Evolutionary conservation across 1,284 basidiomycete species (phyloP), one percentile per base, ranked within the genome.

Genomic region (Mrakiaceae sp.): DNA sequence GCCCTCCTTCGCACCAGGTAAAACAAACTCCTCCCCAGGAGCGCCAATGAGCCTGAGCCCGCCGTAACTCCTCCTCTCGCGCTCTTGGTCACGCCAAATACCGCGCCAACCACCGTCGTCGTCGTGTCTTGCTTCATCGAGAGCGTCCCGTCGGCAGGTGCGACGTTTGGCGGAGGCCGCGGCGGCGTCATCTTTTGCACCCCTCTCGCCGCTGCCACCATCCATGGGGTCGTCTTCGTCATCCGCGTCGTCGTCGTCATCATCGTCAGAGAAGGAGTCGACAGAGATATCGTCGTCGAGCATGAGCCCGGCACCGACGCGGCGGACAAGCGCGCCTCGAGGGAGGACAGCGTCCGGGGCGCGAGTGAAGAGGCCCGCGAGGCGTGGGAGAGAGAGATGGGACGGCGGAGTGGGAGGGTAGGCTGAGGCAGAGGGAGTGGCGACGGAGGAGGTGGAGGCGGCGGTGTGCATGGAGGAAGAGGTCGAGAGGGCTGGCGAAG

Each of bases 401-500:
- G 63, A 44, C 40, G 51, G 55, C n/a, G 58, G 27, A 5, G 54
- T 42, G 10, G 52, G 46, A 2, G 58, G 51, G 7, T 44, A 5
- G 7, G 49, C 53, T 47, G 57, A 14, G 49, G 42, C 11, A 6
- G 52, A 50, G 43, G 58, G 40, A 16, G 58, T 60, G 5, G 60
- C 47, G 6, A 55, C 40, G 16, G 56, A 40, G 5, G 56, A 12
- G 5, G 59, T 10, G 2, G 64, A 53, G 27, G 54, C 39, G n/a
- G 64, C 27, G 27, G 62, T 46, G 43, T 44, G 59, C 39, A 53
- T 61, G 60, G 50, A 55, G 12, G 63, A 54, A 6, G 55, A 42
- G 40, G 60, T 50, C 1, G 43, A 12, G 57, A 56, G 3, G 54
- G 44, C 27, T 16, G 54, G 16, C 10, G 55, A 44, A 3, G 55